Evolutionary conservation across 1,139 yeast genomes (phyloP).

Genomic region (Debaryomyces coudertii): DNA sequence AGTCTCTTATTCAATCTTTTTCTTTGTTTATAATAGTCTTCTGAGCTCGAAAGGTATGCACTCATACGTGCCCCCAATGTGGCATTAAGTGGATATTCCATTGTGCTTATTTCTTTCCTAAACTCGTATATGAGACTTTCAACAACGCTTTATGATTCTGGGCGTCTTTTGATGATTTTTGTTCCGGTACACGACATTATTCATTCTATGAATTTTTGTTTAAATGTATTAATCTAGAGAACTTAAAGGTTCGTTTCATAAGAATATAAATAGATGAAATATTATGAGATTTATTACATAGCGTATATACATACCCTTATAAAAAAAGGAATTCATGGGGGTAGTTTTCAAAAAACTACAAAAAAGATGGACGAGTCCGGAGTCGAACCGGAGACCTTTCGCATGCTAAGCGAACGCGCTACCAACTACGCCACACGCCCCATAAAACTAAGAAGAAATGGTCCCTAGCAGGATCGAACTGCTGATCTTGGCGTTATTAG

Average conservation of each 20-base stretch:
- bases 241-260: not conserved
- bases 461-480: slow-evolving; percentile 88
- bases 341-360: too few species aligned
- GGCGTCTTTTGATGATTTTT: not conserved
- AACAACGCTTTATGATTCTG: not conserved
- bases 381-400: slow-evolving; percentile 91
- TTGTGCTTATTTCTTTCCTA: slow-evolving; percentile 9
- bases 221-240: not conserved
- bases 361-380: slow-evolving; percentile 94
- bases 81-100: slow-evolving; percentile 43
- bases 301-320: too few species aligned
- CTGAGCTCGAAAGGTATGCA: slow-evolving; percentile 53
- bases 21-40: slow-evolving; percentile 55
- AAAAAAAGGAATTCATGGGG: too few species aligned
- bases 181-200: not conserved
- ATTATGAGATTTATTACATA: too few species aligned
- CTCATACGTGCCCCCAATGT: slow-evolving; percentile 53
- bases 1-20: slow-evolving; percentile 49
- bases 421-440: slow-evolving; percentile 96
- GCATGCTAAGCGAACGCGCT: slow-evolving; percentile 92
- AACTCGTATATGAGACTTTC: not conserved
- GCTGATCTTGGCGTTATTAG: slow-evolving; percentile 85
- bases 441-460: slow-evolving; percentile 32
- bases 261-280: not conserved
- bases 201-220: not conserved